Conservation (phyloP, 1,284 basidiomycete genomes). For the Rhodotorula mucilaginosa region DNA sequence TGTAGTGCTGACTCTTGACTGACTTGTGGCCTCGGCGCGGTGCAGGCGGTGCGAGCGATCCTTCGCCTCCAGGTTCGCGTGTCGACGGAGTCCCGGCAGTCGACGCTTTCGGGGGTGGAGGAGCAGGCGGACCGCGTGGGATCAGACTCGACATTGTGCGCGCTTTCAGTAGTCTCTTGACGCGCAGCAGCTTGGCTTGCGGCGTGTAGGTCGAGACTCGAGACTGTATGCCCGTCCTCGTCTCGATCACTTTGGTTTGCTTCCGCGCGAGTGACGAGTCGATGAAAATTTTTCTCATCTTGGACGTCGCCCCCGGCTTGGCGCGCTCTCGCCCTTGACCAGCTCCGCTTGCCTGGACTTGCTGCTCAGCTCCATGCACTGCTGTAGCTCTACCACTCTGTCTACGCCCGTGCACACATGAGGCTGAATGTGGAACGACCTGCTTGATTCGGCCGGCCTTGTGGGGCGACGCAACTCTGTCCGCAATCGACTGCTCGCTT, state of each 20-base stretch:
- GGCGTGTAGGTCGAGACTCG: background rate
- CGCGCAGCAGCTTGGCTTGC: background rate
- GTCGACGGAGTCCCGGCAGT: background rate
- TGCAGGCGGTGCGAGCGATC: background rate
- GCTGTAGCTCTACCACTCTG: too few relatives aligned
- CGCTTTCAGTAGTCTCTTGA: background rate
- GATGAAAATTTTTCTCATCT: too few relatives aligned
- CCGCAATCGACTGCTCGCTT: too few relatives aligned
- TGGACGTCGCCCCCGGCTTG: too few relatives aligned
- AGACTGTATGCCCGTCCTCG: background rate
- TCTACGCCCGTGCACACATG: too few relatives aligned
- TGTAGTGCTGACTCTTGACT: slow-evolving; percentile 13
- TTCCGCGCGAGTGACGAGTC: too few relatives aligned
- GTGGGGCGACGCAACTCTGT: too few relatives aligned
- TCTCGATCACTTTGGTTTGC: background rate
- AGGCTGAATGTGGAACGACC: too few relatives aligned
- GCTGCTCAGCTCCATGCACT: too few relatives aligned
- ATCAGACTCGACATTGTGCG: background rate
- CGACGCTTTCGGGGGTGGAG: background rate
- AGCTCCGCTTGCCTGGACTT: too few relatives aligned
- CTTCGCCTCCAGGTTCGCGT: background rate
- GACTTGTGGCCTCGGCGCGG: slow-evolving; percentile 3
- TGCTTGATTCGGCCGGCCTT: too few relatives aligned
- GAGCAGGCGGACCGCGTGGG: background rate
- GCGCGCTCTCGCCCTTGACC: too few relatives aligned